Evolutionary conservation across 2,329 filamentous ascomycete genomes (phyloP).

Genomic region (Penicillium sp.): DNA sequence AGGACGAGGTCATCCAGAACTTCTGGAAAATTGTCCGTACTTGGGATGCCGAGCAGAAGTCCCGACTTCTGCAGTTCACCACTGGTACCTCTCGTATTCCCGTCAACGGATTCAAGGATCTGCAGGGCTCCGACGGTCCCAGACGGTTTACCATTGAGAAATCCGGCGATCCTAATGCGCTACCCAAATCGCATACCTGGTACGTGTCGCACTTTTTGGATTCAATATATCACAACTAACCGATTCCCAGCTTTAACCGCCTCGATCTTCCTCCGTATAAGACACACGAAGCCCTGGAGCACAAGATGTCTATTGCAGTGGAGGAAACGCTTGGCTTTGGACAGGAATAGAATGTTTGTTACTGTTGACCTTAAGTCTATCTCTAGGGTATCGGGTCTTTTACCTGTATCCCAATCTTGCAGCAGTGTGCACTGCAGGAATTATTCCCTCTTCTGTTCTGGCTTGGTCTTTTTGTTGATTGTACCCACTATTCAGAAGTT

Average conservation of each 20-base stretch:
- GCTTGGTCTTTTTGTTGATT: conserved; percentile 10
- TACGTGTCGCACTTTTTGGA: conserved; percentile 49
- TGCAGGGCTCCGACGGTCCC: conserved; percentile 94
- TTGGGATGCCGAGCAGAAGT: conserved; percentile 99
- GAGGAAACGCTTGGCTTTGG: conserved; percentile 99
- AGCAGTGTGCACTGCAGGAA: conserved; percentile 6
- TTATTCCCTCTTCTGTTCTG: conserved; percentile 10
- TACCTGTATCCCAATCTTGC: neutral
- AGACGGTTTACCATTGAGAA: conserved; percentile 97
- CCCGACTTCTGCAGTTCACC: conserved; percentile 89
- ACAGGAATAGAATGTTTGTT: conserved; percentile 68
- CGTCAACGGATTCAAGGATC: conserved; percentile 98
- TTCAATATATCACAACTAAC: conserved; percentile 20
- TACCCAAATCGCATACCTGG: conserved; percentile 98
- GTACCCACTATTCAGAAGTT: conserved; percentile 12
- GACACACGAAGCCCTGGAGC: conserved; percentile 73
- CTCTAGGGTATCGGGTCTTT: conserved; percentile 6
- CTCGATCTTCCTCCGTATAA: conserved; percentile 94
- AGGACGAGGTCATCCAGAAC: conserved; percentile 93
- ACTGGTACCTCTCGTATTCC: conserved; percentile 97
- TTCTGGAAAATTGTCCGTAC: conserved; percentile 95
- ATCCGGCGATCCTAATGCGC: conserved; percentile 80
- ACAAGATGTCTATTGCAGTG: conserved; percentile 92
- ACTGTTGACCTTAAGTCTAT: conserved; percentile 1
- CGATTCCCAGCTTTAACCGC: conserved; percentile 75